These are phyloP conservation scores for Pyrenopolyporus hunteri DNA, from an alignment of 495 filamentous ascomycete genomes.

Conservation along the genomic window DNA sequence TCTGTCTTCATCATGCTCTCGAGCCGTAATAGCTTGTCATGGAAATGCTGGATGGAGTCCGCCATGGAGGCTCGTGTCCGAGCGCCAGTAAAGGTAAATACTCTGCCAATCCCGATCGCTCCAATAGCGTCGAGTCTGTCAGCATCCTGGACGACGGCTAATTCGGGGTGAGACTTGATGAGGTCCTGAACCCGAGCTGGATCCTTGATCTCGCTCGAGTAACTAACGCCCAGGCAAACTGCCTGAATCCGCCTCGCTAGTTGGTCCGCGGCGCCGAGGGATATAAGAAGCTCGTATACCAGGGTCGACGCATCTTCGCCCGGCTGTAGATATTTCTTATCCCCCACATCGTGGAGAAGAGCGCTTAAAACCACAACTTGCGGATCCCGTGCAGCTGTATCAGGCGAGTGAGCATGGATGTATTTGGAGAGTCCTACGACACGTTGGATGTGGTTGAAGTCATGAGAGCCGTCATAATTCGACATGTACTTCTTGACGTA, in stretches of 20 bases:
- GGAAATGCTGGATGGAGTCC: slow-evolving; percentile 74
- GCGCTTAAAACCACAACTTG: slow-evolving; percentile 72
- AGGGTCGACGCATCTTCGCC: slow-evolving; percentile 59
- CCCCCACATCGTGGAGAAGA: slow-evolving; percentile 85
- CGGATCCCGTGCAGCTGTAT: slow-evolving; percentile 50
- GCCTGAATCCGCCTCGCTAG: slow-evolving; percentile 70
- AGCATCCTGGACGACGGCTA: slow-evolving; percentile 88
- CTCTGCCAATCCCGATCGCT: slow-evolving; percentile 77
- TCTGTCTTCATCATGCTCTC: slow-evolving; percentile 85
- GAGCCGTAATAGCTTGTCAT: slow-evolving; percentile 76
- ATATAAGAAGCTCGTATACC: slow-evolving; percentile 63
- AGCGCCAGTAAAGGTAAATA: slow-evolving; percentile 77
- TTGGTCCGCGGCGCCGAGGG: slow-evolving; percentile 55
- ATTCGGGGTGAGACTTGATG: slow-evolving; percentile 67
- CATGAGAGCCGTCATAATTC: slow-evolving; percentile 82
- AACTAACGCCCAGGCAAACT: slow-evolving; percentile 76
- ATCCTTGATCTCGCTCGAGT: slow-evolving; percentile 71
- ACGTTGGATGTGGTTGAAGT: slow-evolving; percentile 80
- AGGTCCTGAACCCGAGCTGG: slow-evolving; percentile 57
- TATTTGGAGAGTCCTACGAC: slow-evolving; percentile 73
- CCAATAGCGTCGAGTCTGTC: slow-evolving; percentile 90
- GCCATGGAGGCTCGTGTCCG: slow-evolving; percentile 61
- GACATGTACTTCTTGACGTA: slow-evolving; percentile 78
- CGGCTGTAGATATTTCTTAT: slow-evolving; percentile 75
- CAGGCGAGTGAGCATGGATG: slow-evolving; percentile 57